phyloP scores from a whole-genome alignment of 116 monocot genomes.

The Cymodocea nodosa region DNA sequence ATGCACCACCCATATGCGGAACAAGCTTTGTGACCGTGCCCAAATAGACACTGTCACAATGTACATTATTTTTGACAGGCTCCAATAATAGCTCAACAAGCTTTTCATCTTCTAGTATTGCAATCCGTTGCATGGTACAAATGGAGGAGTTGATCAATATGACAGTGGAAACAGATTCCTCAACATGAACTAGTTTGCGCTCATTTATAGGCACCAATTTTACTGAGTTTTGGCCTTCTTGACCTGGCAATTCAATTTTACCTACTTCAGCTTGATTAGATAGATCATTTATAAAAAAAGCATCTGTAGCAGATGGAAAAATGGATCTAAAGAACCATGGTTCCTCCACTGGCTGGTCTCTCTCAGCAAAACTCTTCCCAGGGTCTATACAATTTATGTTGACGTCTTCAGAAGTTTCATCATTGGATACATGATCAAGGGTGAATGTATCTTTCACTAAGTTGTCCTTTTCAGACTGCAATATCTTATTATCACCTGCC shows the following conservation, averaged over 20 bases:
- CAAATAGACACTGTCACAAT: conserved; percentile 87
- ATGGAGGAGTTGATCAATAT: conserved; percentile 84
- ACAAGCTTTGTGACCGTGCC: conserved; percentile 84
- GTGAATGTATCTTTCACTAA: not conserved
- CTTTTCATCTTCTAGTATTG: conserved; percentile 80
- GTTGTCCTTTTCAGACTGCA: conserved; percentile 3
- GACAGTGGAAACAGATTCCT: conserved; percentile 43
- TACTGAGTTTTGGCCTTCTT: conserved; percentile 16
- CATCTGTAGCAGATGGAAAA: conserved; percentile 15
- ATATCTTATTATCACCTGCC: conserved; percentile 47
- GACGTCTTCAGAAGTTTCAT: conserved; percentile 4
- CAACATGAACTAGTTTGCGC: conserved; percentile 10
- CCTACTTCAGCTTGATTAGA: conserved; percentile 16
- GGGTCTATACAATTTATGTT: conserved; percentile 5
- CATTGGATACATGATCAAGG: not conserved
- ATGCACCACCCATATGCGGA: conserved; percentile 92
- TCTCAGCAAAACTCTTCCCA: conserved; percentile 26
- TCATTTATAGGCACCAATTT: conserved; percentile 21
- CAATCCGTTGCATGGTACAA: conserved; percentile 97
- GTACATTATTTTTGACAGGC: conserved; percentile 95
- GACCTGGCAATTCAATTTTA: conserved; percentile 17
- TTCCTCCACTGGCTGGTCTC: conserved; percentile 70
- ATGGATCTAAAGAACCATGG: conserved; percentile 65
- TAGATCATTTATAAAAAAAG: conserved; percentile 10
- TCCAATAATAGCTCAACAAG: conserved; percentile 90